Base-by-base conservation (phyloP, 129 eudicot genomes). In the Apium graveolens region DNA sequence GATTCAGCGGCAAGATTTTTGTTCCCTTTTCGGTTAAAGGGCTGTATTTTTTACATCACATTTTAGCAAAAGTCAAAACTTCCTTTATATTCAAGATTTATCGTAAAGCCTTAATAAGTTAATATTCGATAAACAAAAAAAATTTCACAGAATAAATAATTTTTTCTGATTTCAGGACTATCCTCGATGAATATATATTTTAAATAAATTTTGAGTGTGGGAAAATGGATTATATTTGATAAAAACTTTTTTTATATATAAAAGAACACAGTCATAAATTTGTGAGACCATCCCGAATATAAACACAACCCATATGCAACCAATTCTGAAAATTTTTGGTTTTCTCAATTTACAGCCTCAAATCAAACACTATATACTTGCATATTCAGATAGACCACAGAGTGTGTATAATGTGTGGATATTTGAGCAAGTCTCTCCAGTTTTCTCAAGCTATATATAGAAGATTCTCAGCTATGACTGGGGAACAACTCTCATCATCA, bases 401-500 rank as follows among this genome's bases (percentile, higher is more conserved):
- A 21, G 65, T 24, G 9, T 8, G 68, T n/a, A 44, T 44, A 18
- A 74, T 74, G 77, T 11, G 77, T 74, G 60, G 51, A 77, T 57
- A 77, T 38, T 38, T 77, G 21, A 51, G 69, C 8, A 69, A 70
- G 11, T 72, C 78, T 21, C 57, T 79, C 8, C 27, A 34, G 26
- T 72, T 42, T 55, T 74, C 82, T 0, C 80, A 41, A 18, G 37
- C 29, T 29, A 53, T 86, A 79, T 86, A 75, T 73, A 83, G 86
- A 49, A 82, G 88, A 55, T 79, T 88, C 75, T 81, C 82, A 73
- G 84, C 78, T 18, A 91, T 94, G 96, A 81, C 92, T 66, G 86
- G 79, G 83, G 68, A 60, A 60, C 82, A 78, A 82, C 80, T 48
- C 57, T 62, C 88, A 4, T 81, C 85, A 11, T 43, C 48, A 44